Percentiles rank a stretch among this genome's conserved stretches.
Evolutionary conservation across 192 early-diverging fungal genomes (phyloP).

Genomic region (Linnemannia zychae): DNA sequence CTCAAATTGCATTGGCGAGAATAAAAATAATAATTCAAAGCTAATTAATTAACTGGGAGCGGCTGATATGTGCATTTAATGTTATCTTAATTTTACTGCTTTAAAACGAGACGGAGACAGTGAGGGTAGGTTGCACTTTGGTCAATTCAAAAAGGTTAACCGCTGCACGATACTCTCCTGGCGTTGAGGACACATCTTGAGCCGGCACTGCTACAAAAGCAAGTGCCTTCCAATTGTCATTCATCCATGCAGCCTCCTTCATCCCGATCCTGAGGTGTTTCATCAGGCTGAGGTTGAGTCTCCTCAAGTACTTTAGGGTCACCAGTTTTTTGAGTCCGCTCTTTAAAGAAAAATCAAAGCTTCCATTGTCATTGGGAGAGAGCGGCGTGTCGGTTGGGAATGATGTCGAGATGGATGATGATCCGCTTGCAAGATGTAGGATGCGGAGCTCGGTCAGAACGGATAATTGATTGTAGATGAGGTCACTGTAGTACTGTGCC

Average conservation of each 20-base stretch:
- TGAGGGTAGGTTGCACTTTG: not conserved
- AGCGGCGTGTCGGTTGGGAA: not conserved
- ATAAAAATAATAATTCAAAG: not conserved
- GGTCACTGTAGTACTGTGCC: conserved; percentile 8
- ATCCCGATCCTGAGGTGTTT: conserved; percentile 9
- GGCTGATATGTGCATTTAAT: not conserved
- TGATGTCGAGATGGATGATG: not conserved
- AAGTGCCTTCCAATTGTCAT: conserved; percentile 5
- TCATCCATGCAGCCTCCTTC: conserved; percentile 26
- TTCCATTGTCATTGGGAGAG: too few relatives aligned
- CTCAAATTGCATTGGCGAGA: not conserved
- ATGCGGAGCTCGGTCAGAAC: conserved; percentile 7
- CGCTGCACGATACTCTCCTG: not conserved
- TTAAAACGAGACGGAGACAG: not conserved
- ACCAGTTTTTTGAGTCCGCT: conserved; percentile 15
- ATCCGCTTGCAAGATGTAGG: conserved; percentile 15
- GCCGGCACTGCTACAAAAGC: too few relatives aligned
- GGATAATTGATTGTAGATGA: conserved; percentile 33
- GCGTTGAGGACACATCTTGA: not conserved
- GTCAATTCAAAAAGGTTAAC: not conserved
- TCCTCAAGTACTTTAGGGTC: conserved; percentile 1
- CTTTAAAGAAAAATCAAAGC: conserved; percentile 23
- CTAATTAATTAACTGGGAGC: not conserved
- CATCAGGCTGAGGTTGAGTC: conserved; percentile 16
- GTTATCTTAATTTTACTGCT: not conserved